Evolutionary conservation across 176 grass and related monocot species (phyloP).

Genomic region (Oryza rufipogon): DNA sequence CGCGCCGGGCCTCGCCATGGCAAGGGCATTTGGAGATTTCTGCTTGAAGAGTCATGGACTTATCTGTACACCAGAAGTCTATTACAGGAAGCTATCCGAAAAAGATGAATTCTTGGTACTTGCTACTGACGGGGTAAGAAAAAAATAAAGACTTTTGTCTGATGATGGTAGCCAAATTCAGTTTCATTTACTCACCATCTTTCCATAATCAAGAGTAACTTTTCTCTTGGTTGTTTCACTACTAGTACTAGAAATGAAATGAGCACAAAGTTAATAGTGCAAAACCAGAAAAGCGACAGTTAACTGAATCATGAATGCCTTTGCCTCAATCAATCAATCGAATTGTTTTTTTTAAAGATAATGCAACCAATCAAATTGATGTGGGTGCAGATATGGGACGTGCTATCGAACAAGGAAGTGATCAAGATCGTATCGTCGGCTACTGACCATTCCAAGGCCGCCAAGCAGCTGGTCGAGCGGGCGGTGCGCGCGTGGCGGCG

Average conservation of each 20-base stretch:
- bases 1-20: slow-evolving; percentile 90
- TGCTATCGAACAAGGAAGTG: slow-evolving; percentile 79
- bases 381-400: slow-evolving; percentile 80
- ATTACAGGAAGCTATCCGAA: slow-evolving; percentile 59
- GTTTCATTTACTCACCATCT: too few species aligned
- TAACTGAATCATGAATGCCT: slow-evolving; percentile 7
- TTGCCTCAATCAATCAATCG: background rate
- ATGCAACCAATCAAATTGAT: background rate
- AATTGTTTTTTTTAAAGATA: too few species aligned
- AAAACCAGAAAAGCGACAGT: slow-evolving; percentile 24
- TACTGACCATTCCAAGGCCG: slow-evolving; percentile 52
- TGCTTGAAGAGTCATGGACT: slow-evolving; percentile 88
- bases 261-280: background rate
- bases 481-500: slow-evolving; percentile 69
- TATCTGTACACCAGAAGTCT: slow-evolving; percentile 76
- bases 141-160: background rate
- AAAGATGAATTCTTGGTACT: slow-evolving; percentile 94
- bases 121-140: slow-evolving; percentile 80
- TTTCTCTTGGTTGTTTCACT: background rate
- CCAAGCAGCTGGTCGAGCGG: slow-evolving; percentile 55
- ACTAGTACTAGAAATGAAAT: background rate
- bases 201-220: background rate
- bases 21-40: slow-evolving; percentile 86
- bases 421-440: slow-evolving; percentile 63
- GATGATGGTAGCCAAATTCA: background rate